Evolutionary conservation across 1,139 yeast genomes (phyloP), one percentile per base, ranked within the genome.

Genomic region (Scheffersomyces lignicola): DNA sequence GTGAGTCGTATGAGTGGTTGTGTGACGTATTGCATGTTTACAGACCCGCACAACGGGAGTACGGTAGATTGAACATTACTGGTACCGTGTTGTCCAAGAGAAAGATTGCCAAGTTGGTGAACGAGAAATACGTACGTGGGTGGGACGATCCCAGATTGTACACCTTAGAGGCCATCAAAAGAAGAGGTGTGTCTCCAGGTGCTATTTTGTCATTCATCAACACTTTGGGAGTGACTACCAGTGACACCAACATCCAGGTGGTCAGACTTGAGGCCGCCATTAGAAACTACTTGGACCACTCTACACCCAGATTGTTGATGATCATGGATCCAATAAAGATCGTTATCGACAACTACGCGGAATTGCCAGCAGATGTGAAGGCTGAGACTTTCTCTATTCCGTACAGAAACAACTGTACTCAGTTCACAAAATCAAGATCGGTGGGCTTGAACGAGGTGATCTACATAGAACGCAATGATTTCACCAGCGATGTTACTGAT

Each of bases 171-270:
- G 96, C 95, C 31, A 81, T 94, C 41, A 84, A 88, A 57, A 86
- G 99, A 62, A 86, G 99, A 60, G 99, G 99, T 67, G 83, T 94
- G 7, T 98, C 99, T 45, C 98, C 99, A n/a, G 97, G 97, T 24
- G 97, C 97, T 17, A 87, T 94, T 56, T 73, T 94, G 52, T 78
- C 89, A 26, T 94, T 94, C 60, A 86, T 94, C 53, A 88, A 90
- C 57, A 94, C 96, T 31, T 76, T 94, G 48, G 99, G 99, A 52
- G 98, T 94, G 37, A 94, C 98, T 32, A 92, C 97, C 2, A 76
- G 90, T 33, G 84, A 90, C 29, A 83, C 96, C 32, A 89, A 88
- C 55, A 94, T 94, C 57, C 97, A 92, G 69, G 84, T 78, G 16
- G 77, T 79, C 8, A 76, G 98, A 59, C 89, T 94, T 55, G 99